Evolutionary conservation across 2,329 filamentous ascomycete genomes (phyloP), one percentile per base, ranked within the genome.

Genomic region (Pseudophaeomoniella oleicola): DNA sequence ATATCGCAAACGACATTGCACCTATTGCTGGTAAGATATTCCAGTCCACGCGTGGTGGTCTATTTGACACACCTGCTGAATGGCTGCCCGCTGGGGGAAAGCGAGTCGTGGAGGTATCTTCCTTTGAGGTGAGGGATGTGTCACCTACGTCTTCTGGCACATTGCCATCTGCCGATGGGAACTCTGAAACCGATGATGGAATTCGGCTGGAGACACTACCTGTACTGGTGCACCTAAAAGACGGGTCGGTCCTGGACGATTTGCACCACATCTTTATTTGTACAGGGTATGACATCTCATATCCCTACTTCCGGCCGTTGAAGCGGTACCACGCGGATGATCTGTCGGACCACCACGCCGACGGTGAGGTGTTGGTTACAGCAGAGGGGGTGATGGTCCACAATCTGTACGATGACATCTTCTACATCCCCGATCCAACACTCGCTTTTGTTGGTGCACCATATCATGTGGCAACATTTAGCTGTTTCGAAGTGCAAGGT

Each of bases 401-500:
- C 45, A 81, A 81, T 43, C 58, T 82, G 1, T 72, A 81, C 58
- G 72, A 72, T 39, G 76, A 82, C 48, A 73, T 81, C 10, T 81
- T 78, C 49, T 82, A 80, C 51, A 80, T 80, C 32, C 66, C 67
- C 0, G 75, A 82, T 40, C 74, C 77, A 0, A 69, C 71, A 0
- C 56, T 82, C 1, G 58, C 63, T 0, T 81, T 81, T 41, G 58
- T 81, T n/a, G 77, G 77, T 0, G 69, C 77, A 0, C 75, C 74
- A 0, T 80, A 74, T 46, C 71, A 78, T 46, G 72, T 72, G 0
- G 74, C 75, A 0, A 81, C 78, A 0, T 83, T 81, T 46, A 74
- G 73, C 0, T 58, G 81, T 0, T 82, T 81, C 41, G 78, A 82
- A 41, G 80, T 79, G 44, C 78, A 83, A 49, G 75, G 75, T 0